Evolutionary conservation across 2,329 filamentous ascomycete genomes (phyloP).

Genomic region (Aureobasidium sp.): DNA sequence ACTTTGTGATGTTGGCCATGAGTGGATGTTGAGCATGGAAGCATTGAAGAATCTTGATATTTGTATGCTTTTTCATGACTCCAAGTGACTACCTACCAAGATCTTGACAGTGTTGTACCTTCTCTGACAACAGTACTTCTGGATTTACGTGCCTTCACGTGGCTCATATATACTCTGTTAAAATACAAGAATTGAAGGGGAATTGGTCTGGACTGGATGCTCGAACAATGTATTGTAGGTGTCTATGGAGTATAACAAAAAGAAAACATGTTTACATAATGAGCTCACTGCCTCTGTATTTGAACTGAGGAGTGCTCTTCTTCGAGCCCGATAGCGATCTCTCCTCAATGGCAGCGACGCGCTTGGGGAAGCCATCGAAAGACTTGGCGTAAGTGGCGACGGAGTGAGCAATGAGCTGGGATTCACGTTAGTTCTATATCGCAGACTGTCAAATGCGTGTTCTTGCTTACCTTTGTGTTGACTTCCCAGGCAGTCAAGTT

Average conservation of each 20-base stretch:
- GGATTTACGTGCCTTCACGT: no score
- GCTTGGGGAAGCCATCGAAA: constrained; percentile 47
- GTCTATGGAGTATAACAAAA: background rate
- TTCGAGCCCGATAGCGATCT: background rate
- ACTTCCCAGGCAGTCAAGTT: constrained; percentile 45
- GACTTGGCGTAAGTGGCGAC: constrained; percentile 58
- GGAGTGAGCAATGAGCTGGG: constrained; percentile 55
- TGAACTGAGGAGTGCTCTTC: background rate
- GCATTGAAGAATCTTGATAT: no score
- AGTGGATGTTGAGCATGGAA: no score
- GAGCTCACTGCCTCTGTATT: background rate
- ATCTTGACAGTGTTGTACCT: no score
- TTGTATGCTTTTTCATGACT: no score
- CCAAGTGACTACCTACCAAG: no score
- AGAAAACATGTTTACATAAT: background rate
- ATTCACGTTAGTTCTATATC: constrained; percentile 6
- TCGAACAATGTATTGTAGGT: background rate
- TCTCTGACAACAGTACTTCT: no score
- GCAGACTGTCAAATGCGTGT: background rate
- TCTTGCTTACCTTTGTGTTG: constrained; percentile 38
- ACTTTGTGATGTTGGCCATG: no score
- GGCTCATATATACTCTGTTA: no score
- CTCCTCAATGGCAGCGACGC: background rate
- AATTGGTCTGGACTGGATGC: background rate
- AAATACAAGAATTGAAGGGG: no score